Conservation (phyloP, 2,329 filamentous ascomycete genomes). For the Erysiphe pulchra region DNA sequence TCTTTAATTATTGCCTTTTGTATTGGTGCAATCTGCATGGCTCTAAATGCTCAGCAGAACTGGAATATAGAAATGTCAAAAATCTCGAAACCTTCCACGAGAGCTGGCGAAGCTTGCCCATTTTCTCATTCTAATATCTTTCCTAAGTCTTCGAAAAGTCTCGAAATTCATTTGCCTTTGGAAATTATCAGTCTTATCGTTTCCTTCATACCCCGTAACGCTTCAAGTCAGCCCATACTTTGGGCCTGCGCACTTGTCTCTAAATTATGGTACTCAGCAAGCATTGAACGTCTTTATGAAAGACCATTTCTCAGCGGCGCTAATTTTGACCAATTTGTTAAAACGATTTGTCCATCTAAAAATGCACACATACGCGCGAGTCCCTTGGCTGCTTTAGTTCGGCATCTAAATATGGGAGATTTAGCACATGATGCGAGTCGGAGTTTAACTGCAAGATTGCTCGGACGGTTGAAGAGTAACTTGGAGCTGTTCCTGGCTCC, state of each 20-base stretch:
- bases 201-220: slow-evolving; percentile 7
- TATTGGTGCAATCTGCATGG: too few relatives aligned
- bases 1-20: too few relatives aligned
- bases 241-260: slow-evolving; percentile 12
- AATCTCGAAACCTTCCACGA: too few relatives aligned
- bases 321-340: slow-evolving; percentile 12
- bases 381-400: slow-evolving; percentile 10
- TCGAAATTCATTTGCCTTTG: slow-evolving; percentile 10
- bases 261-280: slow-evolving; percentile 11
- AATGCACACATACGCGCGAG: slow-evolving; percentile 13
- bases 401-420: slow-evolving; percentile 12
- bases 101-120: too few relatives aligned
- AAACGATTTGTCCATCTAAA: slow-evolving; percentile 14
- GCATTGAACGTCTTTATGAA: slow-evolving; percentile 9
- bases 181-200: slow-evolving; percentile 13
- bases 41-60: too few relatives aligned
- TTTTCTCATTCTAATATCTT: too few relatives aligned
- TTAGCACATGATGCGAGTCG: slow-evolving; percentile 12
- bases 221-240: slow-evolving; percentile 7
- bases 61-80: too few relatives aligned
- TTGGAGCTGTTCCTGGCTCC: slow-evolving; percentile 13
- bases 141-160: not conserved
- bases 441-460: slow-evolving; percentile 11
- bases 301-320: slow-evolving; percentile 9
- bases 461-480: slow-evolving; percentile 13